phyloP scores from a whole-genome alignment of 495 filamentous ascomycete genomes.

The Usnea hakonensis region DNA sequence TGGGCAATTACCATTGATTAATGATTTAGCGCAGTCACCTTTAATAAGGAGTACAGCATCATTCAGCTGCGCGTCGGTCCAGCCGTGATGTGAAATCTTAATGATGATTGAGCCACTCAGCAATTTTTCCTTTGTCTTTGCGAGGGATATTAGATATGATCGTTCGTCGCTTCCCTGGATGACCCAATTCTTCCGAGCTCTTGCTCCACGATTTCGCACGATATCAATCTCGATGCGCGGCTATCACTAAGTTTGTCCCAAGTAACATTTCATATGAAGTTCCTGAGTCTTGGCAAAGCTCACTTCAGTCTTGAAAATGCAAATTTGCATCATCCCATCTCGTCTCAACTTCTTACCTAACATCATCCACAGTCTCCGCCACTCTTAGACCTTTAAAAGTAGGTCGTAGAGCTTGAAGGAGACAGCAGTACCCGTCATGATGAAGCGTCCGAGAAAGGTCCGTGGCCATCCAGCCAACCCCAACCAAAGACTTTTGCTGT shows the following conservation, averaged over 20 bases:
- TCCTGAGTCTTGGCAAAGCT: not conserved
- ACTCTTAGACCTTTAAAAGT: too few relatives aligned
- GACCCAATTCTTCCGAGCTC: not conserved
- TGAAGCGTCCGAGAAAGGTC: not conserved
- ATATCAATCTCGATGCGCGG: not conserved
- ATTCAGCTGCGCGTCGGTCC: not conserved
- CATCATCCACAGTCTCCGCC: too few relatives aligned
- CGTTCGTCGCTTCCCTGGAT: not conserved
- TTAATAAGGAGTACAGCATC: not conserved
- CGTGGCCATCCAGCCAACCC: not conserved
- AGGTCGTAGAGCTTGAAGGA: not conserved
- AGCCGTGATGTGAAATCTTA: not conserved
- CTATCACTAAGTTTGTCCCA: too few relatives aligned
- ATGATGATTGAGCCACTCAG: not conserved
- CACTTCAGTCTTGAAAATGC: not conserved
- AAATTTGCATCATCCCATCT: not conserved
- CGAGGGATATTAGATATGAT: not conserved
- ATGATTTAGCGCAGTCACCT: not conserved
- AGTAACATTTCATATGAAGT: not conserved
- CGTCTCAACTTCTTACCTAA: not conserved
- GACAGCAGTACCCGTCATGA: not conserved
- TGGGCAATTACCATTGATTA: not conserved
- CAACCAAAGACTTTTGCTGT: not conserved
- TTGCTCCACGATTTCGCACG: not conserved
- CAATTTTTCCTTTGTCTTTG: not conserved